phyloP scores from a whole-genome alignment of 1,139 yeast species.

The Scheffersomyces illinoinensis region DNA sequence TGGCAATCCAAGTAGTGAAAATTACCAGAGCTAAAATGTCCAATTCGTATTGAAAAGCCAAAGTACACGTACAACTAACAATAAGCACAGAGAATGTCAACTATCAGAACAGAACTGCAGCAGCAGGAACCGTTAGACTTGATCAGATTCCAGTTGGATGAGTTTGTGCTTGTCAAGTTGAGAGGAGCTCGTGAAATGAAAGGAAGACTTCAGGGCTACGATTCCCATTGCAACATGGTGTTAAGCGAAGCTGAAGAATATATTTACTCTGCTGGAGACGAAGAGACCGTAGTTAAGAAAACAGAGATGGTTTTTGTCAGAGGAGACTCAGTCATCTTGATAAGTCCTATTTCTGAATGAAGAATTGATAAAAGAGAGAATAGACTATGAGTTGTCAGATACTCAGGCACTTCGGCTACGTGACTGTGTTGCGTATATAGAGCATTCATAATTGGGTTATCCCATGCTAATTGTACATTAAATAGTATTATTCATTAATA shows the following conservation, averaged over 20 bases:
- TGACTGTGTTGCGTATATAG: not conserved
- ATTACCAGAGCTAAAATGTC: not conserved
- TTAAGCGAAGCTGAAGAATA: constrained; percentile 91
- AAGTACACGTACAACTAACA: not conserved
- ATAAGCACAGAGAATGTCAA: constrained; percentile 27
- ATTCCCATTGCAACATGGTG: constrained; percentile 94
- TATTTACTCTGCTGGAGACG: constrained; percentile 57
- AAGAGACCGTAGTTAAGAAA: constrained; percentile 51
- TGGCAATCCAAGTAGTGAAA: not conserved
- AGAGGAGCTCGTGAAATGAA: constrained; percentile 95
- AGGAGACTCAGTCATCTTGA: constrained; percentile 90
- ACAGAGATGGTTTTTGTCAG: constrained; percentile 93
- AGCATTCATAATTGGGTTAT: not conserved
- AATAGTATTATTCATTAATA: not conserved
- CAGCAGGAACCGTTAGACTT: constrained; percentile 76
- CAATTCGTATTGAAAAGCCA: not conserved
- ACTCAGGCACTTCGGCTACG: not conserved
- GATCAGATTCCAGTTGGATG: constrained; percentile 84
- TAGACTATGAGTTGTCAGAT: not conserved
- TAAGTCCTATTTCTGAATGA: constrained; percentile 46
- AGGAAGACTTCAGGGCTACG: constrained; percentile 92
- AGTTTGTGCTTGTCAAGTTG: constrained; percentile 80
- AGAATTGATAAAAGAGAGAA: not conserved
- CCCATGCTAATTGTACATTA: constrained; percentile 4
- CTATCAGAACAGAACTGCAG: constrained; percentile 35